Evolutionary conservation across 2,329 filamentous ascomycete species (phyloP).

Genomic region (Sclerotinia spermophila): DNA sequence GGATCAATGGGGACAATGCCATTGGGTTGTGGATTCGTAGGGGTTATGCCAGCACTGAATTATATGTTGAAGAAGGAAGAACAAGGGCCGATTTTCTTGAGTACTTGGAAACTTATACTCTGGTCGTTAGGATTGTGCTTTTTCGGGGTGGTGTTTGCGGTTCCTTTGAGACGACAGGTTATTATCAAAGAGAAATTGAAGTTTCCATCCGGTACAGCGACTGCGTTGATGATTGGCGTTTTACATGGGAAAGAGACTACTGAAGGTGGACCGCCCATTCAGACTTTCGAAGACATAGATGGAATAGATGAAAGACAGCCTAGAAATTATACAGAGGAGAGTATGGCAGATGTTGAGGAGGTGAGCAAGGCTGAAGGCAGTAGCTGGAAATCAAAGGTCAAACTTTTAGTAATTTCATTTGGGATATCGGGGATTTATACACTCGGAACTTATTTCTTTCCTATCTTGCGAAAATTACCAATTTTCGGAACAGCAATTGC

Average conservation of each 20-base stretch:
- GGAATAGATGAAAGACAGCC: not conserved
- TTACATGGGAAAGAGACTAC: conserved; percentile 63
- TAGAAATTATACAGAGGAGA: conserved; percentile 17
- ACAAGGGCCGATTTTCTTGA: conserved; percentile 69
- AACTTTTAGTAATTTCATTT: conserved; percentile 52
- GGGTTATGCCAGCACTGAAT: conserved; percentile 88
- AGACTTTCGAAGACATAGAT: conserved; percentile 5
- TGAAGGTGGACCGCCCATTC: conserved; percentile 20
- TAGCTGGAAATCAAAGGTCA: conserved; percentile 37
- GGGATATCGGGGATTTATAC: conserved; percentile 64
- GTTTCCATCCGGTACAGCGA: conserved; percentile 94
- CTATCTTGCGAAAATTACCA: conserved; percentile 78
- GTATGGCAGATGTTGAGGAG: conserved; percentile 29
- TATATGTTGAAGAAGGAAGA: conserved; percentile 77
- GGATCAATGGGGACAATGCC: conserved; percentile 97
- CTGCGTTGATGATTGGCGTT: conserved; percentile 87
- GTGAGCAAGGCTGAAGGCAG: conserved; percentile 27
- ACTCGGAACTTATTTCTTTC: conserved; percentile 84
- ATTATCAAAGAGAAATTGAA: conserved; percentile 89
- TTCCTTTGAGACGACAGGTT: conserved; percentile 84
- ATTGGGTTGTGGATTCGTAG: conserved; percentile 90
- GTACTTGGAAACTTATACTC: conserved; percentile 72
- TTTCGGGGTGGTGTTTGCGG: conserved; percentile 95
- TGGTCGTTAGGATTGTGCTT: conserved; percentile 94
- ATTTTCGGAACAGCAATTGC: conserved; percentile 76